These are phyloP conservation scores for Eimeria zaria DNA, from an alignment of 169 alveolate species.

Conservation along the genomic window DNA sequence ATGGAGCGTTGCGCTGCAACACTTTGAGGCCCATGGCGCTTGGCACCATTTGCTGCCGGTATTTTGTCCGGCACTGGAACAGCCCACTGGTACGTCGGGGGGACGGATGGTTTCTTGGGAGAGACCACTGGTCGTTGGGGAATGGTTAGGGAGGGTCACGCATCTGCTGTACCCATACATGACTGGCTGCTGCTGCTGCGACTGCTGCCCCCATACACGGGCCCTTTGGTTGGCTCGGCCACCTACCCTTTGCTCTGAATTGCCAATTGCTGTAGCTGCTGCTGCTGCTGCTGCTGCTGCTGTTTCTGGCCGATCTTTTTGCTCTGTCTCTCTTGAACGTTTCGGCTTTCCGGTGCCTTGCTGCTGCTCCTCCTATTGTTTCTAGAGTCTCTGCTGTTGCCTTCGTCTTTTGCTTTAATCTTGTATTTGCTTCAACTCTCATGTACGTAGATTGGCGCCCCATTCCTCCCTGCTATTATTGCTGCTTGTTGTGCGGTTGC, in stretches of 20 bases:
- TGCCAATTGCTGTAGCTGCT: background rate
- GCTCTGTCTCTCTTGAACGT: background rate
- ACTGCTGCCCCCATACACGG: too few relatives aligned
- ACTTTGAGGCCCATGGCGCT: conserved; percentile 27
- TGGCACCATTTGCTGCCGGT: conserved; percentile 30
- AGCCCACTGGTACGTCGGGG: background rate
- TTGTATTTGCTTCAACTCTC: background rate
- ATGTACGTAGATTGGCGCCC: too few relatives aligned
- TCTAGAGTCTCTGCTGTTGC: background rate
- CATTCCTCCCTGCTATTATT: background rate
- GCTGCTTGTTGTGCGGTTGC: conserved; percentile 18
- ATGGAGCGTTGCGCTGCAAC: conserved; percentile 39
- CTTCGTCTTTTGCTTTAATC: too few relatives aligned
- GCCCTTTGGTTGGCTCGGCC: background rate
- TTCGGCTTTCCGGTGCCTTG: background rate
- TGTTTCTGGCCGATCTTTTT: background rate
- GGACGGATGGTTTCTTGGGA: too few relatives aligned
- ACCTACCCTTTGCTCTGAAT: background rate
- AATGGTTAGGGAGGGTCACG: background rate
- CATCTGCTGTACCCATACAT: background rate
- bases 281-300: background rate
- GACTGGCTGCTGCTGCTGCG: background rate
- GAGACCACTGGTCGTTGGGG: too few relatives aligned
- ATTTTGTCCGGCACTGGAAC: conserved; percentile 34
- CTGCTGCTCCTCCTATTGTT: background rate